Evolutionary conservation across 179 eudicot genomes (phyloP).

Genomic region (Gypsophila paniculata): DNA sequence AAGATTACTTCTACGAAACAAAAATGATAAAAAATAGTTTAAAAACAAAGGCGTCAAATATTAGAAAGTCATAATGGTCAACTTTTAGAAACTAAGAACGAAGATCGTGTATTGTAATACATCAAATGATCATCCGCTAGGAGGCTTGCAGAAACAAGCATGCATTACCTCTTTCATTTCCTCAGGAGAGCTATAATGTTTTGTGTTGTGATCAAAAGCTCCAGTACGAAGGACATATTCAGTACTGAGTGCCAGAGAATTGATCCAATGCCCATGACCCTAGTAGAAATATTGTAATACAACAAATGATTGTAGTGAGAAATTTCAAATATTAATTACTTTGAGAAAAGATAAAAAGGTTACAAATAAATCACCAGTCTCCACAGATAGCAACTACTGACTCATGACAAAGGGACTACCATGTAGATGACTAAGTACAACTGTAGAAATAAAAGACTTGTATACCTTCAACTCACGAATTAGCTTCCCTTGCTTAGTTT

Average conservation of each 20-base stretch:
- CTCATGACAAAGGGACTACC: neutral
- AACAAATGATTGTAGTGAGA: neutral
- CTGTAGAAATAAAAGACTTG: neutral
- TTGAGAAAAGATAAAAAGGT: neutral
- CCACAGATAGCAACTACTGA: neutral
- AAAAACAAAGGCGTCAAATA: neutral
- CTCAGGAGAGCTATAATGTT: slow-evolving; percentile 71
- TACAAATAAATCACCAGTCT: neutral
- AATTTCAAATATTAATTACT: neutral
- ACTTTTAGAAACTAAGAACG: neutral
- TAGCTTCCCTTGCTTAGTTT: slow-evolving; percentile 81
- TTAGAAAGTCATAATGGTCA: neutral
- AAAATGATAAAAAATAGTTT: no score
- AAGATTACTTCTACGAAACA: neutral
- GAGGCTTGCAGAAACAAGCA: slow-evolving; percentile 9
- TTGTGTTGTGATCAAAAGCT: slow-evolving; percentile 85
- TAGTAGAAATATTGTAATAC: slow-evolving; percentile 23
- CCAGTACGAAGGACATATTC: slow-evolving; percentile 95
- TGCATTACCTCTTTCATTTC: slow-evolving; percentile 85
- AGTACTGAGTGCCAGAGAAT: slow-evolving; percentile 95
- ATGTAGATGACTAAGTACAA: neutral
- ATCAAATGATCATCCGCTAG: neutral
- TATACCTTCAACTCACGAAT: slow-evolving; percentile 84
- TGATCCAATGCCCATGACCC: slow-evolving; percentile 99
- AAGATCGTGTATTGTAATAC: slow-evolving; percentile 4